Base-by-base conservation (phyloP, 108 stramenopile genomes). In the Stephanodiscus minutulus region DNA sequence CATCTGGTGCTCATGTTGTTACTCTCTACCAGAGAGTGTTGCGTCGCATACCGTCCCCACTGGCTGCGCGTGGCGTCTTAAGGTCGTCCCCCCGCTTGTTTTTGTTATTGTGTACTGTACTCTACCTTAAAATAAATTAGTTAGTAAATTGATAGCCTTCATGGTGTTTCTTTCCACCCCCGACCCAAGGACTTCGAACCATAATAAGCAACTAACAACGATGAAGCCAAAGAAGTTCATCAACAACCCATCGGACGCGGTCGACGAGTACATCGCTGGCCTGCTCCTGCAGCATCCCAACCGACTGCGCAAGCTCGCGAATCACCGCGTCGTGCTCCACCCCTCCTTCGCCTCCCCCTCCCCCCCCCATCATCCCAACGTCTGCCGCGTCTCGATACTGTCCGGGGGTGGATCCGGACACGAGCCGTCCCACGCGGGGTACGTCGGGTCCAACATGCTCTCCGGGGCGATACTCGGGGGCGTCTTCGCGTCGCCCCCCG, bases 391-490 rank as follows among this genome's bases (percentile, higher is more conserved):
- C 17, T 85, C 86, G 36, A 68, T 96, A 4, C 52, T 96, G 0
- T 93, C 94, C 9, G 98, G 99, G 7, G 99, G 99, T 20, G 99
- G 98, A 15, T 87, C 86, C 61, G 99, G 99, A 12, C 99, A 99
- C 76, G 99, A 99, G 78, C 99, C 99, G 13, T 80, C 87, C 39
- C 97, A 98, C 72, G 98, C 96, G 15, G 98, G 98, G 7, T 99
- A 86, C 84, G 85, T 98, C 49, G 97, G 97, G 0, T 27, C 70
- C 1, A 97, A 97, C 22, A 96, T 98, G 96, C 86, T 99, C 10
- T 91, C 90, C 6, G 97, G 95, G 25, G 97, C 98, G 28, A 95
- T 99, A 7, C 91, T 92, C 59, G 99, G 99, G 12, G 96, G 93
- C 10, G 96, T 98, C 39, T 99, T 99, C 78, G 99, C 99, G 12